Percentiles rank a stretch among this genome's conserved stretches.
Conservation (phyloP, 163 green algal species). For the Chloroidium sp. region DNA sequence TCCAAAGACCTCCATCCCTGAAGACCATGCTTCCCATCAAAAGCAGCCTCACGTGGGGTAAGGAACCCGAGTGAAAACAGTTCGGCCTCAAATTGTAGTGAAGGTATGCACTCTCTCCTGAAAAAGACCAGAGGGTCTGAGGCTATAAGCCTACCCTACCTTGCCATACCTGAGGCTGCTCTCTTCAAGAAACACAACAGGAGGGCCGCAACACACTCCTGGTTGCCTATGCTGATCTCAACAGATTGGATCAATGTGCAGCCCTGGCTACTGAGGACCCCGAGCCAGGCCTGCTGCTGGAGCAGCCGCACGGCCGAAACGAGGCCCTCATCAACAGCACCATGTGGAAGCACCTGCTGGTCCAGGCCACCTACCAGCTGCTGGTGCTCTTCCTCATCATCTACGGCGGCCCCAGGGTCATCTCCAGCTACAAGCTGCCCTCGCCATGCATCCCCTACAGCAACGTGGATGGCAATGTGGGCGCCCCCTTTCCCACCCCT, state of each 20-base stretch:
- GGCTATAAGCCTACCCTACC: too few relatives aligned
- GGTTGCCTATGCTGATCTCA: background rate
- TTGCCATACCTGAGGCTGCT: too few relatives aligned
- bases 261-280: slow-evolving; percentile 86
- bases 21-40: too few relatives aligned
- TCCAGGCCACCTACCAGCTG: slow-evolving; percentile 62
- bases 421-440: slow-evolving; percentile 7
- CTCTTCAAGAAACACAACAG: too few relatives aligned
- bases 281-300: slow-evolving; percentile 69
- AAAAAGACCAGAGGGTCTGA: too few relatives aligned
- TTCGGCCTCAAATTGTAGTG: too few relatives aligned
- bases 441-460: slow-evolving; percentile 2
- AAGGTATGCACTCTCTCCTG: too few relatives aligned
- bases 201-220: too few relatives aligned
- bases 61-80: too few relatives aligned
- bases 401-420: slow-evolving; percentile 53
- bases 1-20: too few relatives aligned
- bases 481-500: too few relatives aligned
- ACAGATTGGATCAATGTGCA: slow-evolving; percentile 6
- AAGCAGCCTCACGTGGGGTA: too few relatives aligned
- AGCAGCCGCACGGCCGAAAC: slow-evolving; percentile 74
- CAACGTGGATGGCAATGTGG: slow-evolving; percentile 14
- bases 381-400: slow-evolving; percentile 84
- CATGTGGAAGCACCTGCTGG: slow-evolving; percentile 96
- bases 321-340: slow-evolving; percentile 77